Evolutionary conservation across 129 eudicot species (phyloP).

Genomic region (Chrysanthemum lavandulifolium): DNA sequence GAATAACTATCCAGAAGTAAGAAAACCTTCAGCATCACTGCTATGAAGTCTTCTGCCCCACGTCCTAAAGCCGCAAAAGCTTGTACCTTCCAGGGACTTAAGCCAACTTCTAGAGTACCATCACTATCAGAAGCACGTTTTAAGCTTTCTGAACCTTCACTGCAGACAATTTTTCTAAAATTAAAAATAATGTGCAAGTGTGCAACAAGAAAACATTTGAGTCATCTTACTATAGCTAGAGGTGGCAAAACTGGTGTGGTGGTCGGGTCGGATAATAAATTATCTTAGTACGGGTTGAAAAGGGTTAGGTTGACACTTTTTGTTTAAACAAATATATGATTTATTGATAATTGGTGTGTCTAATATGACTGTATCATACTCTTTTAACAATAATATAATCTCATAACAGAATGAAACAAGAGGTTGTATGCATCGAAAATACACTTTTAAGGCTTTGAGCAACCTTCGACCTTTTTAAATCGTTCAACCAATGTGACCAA

Average conservation of each 20-base stretch:
- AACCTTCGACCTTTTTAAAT: too few species aligned
- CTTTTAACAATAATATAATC: too few species aligned
- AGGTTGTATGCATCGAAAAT: too few species aligned
- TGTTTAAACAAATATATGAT: too few species aligned
- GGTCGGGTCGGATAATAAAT: background rate
- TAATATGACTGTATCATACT: too few species aligned
- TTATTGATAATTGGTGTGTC: too few species aligned
- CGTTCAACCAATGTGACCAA: background rate
- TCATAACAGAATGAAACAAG: too few species aligned
- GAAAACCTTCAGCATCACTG: conserved; percentile 65
- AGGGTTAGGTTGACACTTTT: background rate
- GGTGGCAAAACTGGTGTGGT: background rate
- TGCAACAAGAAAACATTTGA: too few species aligned
- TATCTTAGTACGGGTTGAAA: background rate
- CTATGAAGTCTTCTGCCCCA: conserved; percentile 64
- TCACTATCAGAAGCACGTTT: conserved; percentile 35
- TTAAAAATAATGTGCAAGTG: too few species aligned
- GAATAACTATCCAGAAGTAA: background rate
- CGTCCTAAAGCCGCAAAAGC: conserved; percentile 63
- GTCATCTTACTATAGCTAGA: background rate
- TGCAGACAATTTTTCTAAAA: conserved; percentile 28
- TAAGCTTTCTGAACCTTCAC: conserved; percentile 52
- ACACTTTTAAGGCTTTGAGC: too few species aligned
- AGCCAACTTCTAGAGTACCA: conserved; percentile 61
- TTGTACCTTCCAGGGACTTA: conserved; percentile 74